Percentiles rank a stretch among this genome's conserved stretches.
Conservation (phyloP, 306 rosid species). For the Alnus glutinosa region DNA sequence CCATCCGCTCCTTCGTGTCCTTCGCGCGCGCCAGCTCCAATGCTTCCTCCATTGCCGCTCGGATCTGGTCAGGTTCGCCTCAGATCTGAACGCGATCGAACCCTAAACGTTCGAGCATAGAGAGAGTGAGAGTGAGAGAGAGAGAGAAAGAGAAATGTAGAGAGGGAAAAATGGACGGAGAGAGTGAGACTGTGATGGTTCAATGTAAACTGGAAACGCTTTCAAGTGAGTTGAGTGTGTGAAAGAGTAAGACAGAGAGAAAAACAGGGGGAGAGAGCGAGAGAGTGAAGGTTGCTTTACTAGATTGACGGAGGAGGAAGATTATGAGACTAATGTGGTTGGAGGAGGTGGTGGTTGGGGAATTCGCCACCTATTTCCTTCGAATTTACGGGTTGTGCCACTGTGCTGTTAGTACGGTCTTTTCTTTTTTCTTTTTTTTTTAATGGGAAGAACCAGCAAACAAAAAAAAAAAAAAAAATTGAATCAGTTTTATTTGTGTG, state of each 20-base stretch:
- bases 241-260: slow-evolving; percentile 12
- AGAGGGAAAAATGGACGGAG: not conserved
- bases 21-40: slow-evolving; percentile 94
- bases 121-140: not conserved
- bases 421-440: not conserved
- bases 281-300: slow-evolving; percentile 7
- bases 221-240: slow-evolving; percentile 16
- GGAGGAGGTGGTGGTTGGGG: slow-evolving; percentile 10
- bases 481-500: too few species aligned
- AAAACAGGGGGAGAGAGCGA: slow-evolving; percentile 18
- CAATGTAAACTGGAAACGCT: not conserved
- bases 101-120: slow-evolving; percentile 24
- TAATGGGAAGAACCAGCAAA: too few species aligned
- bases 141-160: not conserved
- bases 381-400: slow-evolving; percentile 44
- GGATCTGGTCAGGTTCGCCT: slow-evolving; percentile 41
- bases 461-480: too few species aligned
- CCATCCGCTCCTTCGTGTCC: slow-evolving; percentile 98
- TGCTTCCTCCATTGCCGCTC: slow-evolving; percentile 81
- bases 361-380: slow-evolving; percentile 11
- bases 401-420: not conserved
- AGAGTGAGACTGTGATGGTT: not conserved
- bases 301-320: slow-evolving; percentile 28
- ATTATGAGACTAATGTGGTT: slow-evolving; percentile 1
- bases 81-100: slow-evolving; percentile 47